phyloP scores from a whole-genome alignment of 108 stramenopile species.

The Aurantiochytrium sp. region DNA sequence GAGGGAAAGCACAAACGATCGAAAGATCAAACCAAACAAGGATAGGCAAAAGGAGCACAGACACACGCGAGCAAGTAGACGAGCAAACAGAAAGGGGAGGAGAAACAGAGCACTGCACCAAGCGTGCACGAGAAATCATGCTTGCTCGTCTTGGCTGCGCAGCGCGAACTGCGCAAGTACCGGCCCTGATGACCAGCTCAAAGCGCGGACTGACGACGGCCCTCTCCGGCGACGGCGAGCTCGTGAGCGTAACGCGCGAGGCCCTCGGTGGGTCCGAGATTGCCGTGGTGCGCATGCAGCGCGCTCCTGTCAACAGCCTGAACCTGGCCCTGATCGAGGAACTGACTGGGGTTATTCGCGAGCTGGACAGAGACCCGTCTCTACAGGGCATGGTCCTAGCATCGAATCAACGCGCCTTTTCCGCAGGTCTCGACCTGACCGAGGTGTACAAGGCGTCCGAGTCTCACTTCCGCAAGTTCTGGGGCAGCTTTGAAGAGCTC shows the following conservation, averaged over 20 bases:
- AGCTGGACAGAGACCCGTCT: not conserved
- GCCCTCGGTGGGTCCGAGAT: not conserved
- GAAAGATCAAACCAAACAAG: too few relatives aligned
- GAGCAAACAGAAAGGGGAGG: too few relatives aligned
- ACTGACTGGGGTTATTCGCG: not conserved
- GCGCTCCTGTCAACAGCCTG: not conserved
- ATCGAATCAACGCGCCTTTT: not conserved
- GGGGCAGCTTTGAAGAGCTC: not conserved
- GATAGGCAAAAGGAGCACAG: too few relatives aligned
- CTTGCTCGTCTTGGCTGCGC: too few relatives aligned
- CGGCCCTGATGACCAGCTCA: too few relatives aligned
- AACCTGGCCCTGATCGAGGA: not conserved
- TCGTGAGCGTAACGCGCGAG: not conserved
- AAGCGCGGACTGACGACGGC: not conserved
- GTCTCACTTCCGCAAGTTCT: not conserved
- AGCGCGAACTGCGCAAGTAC: too few relatives aligned
- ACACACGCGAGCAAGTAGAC: too few relatives aligned
- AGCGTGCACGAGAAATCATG: too few relatives aligned
- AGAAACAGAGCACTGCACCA: too few relatives aligned
- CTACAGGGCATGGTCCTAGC: not conserved
- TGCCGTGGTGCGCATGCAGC: not conserved
- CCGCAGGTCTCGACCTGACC: not conserved
- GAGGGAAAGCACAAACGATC: too few relatives aligned
- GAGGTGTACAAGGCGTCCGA: not conserved
- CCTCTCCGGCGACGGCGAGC: not conserved